Evolutionary conservation across 305 asterid species (phyloP), one percentile per base, ranked within the genome.

Genomic region (Caryopteris hybrid): DNA sequence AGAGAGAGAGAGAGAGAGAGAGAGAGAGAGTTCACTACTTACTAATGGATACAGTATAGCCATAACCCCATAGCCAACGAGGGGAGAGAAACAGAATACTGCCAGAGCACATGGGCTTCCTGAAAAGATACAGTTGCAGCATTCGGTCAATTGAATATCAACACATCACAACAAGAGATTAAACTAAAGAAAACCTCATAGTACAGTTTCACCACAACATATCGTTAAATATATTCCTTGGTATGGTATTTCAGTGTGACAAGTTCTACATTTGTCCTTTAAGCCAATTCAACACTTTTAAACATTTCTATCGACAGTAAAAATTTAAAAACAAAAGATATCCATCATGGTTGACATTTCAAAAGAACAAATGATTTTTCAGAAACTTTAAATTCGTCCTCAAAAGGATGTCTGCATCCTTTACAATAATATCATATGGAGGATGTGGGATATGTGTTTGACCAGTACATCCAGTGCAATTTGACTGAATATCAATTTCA

Each of bases 41-140:
- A 90, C 99, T 80, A 93, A 72, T 31, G 99, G 99, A 79, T 79
- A 93, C 6, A 93, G 84, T 66, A 87, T 68, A 52, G 97, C 96
- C 99, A 93, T 87, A 71, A 90, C 91, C 64, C 97, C 99, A 58
- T 86, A 90, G 87, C 99, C 88, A 63, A 93, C 96, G 14, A 90
- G 89, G 46, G 99, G 91, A 74, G 97, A 86, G 86, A 16, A 84
- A 64, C 88, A 77, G 79, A 79, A 87, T 54, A 64, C 83, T 13
- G 96, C 86, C 75, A 93, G 74, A 66, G 87, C 95, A 63, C 97
- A 90, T 0, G 96, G 97, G 71, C 85, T 83, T 77, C 99, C 99
- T 90, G 89, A 58, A 80, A 78, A 59, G 34, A 76, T 38, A 22
- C 54, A 64, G 61, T 66, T 52, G 46, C 45, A 48, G 10, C 29